These are phyloP conservation scores for Stachybotrys echinatus DNA, from an alignment of 2,329 filamentous ascomycete species.

Conservation along the genomic window DNA sequence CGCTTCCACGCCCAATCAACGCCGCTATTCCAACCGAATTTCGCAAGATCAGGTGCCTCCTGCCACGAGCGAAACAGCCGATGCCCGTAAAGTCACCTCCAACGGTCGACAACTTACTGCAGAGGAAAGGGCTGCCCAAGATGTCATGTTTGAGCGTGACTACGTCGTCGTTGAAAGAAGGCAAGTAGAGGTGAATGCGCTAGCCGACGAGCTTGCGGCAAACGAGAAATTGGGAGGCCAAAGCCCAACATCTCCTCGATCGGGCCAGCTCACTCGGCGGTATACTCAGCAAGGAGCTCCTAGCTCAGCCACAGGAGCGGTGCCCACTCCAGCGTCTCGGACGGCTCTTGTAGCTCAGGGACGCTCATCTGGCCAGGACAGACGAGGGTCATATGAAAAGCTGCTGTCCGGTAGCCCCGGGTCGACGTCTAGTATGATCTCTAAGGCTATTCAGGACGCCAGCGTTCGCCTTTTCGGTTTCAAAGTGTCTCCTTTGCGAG, in stretches of 20 bases:
- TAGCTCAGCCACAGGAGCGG: constrained; percentile 63
- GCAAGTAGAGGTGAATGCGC: constrained; percentile 92
- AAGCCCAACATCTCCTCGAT: constrained; percentile 46
- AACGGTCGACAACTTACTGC: constrained; percentile 40
- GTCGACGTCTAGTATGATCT: constrained; percentile 84
- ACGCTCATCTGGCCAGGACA: constrained; percentile 60
- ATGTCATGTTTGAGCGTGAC: constrained; percentile 85
- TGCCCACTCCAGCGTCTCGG: constrained; percentile 61
- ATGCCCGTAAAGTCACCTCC: constrained; percentile 18
- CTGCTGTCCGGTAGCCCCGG: constrained; percentile 60
- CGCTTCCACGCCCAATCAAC: constrained; percentile 41
- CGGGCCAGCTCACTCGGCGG: constrained; percentile 64
- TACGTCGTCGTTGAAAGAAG: constrained; percentile 96
- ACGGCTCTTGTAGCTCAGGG: constrained; percentile 71
- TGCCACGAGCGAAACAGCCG: constrained; percentile 25
- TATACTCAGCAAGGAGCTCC: constrained; percentile 73
- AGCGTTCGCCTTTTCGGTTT: constrained; percentile 71
- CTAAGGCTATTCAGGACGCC: constrained; percentile 91
- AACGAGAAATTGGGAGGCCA: constrained; percentile 58
- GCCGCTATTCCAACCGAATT: constrained; percentile 18
- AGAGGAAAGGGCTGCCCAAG: constrained; percentile 71
- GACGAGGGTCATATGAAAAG: constrained; percentile 76
- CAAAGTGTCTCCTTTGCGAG: constrained; percentile 60
- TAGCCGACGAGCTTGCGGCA: constrained; percentile 89
- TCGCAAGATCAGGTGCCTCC: constrained; percentile 18